phyloP scores from a whole-genome alignment of 208 protist genomes.

The Acanthamoeba healyi region DNA sequence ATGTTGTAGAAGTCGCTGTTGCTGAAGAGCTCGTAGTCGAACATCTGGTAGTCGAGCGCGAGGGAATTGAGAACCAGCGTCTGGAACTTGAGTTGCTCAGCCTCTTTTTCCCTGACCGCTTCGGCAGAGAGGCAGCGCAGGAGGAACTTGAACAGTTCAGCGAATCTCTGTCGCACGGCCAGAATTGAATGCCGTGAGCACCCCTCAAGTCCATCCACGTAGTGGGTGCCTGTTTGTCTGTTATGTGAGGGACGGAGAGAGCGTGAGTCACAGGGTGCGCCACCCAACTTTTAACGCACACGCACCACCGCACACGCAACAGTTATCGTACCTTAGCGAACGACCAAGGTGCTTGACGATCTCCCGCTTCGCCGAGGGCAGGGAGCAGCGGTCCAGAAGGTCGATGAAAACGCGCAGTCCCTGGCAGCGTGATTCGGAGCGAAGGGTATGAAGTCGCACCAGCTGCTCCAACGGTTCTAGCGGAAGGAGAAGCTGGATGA shows the following conservation, averaged over 20 bases:
- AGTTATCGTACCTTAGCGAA: background rate
- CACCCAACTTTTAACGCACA: too few relatives aligned
- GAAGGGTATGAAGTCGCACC: background rate
- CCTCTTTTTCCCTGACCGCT: background rate
- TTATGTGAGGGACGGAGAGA: too few relatives aligned
- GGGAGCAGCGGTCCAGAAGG: constrained; percentile 52
- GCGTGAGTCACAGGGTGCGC: too few relatives aligned
- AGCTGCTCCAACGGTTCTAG: constrained; percentile 36
- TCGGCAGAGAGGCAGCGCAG: background rate
- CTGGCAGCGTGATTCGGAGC: constrained; percentile 12
- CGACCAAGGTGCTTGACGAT: constrained; percentile 48
- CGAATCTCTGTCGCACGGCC: constrained; percentile 29
- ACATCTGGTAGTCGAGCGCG: constrained; percentile 6
- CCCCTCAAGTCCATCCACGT: constrained; percentile 30
- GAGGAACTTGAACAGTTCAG: constrained; percentile 30
- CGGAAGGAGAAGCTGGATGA: constrained; percentile 41
- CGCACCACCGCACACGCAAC: too few relatives aligned
- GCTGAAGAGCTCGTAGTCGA: constrained; percentile 14
- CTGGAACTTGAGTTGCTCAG: constrained; percentile 21
- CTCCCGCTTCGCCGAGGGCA: constrained; percentile 26
- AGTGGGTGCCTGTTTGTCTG: constrained; percentile 34
- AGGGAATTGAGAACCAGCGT: background rate
- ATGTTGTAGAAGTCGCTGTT: background rate
- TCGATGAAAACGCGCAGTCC: constrained; percentile 18
- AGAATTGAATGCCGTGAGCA: constrained; percentile 5